Conservation (phyloP, 192 early-diverging fungal species). For the Endogone sp. region DNA sequence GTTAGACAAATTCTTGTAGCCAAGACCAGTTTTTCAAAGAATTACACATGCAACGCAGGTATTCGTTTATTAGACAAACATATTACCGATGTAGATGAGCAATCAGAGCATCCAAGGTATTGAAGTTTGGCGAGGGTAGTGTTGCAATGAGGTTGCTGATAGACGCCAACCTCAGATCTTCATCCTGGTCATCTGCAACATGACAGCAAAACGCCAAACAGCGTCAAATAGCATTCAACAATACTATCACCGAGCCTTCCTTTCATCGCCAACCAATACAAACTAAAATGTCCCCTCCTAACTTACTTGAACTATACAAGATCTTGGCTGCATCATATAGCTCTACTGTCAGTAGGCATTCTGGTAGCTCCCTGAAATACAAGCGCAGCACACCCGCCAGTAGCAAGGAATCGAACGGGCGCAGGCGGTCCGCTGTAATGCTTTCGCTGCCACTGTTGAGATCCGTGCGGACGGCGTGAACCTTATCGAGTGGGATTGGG, state of each 20-base stretch:
- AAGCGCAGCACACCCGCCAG: slow-evolving; percentile 58
- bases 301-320: slow-evolving; percentile 55
- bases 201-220: no score
- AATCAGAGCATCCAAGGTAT: slow-evolving; percentile 37
- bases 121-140: slow-evolving; percentile 39
- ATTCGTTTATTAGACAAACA: neutral
- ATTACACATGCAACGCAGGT: neutral
- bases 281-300: neutral
- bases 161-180: slow-evolving; percentile 29
- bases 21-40: neutral
- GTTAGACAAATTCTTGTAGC: neutral
- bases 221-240: neutral
- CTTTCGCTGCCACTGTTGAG: slow-evolving; percentile 55
- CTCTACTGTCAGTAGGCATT: slow-evolving; percentile 62
- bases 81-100: slow-evolving; percentile 24
- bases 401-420: slow-evolving; percentile 49
- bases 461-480: slow-evolving; percentile 60
- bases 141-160: slow-evolving; percentile 42
- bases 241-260: neutral
- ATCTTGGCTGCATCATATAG: slow-evolving; percentile 65
- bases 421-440: slow-evolving; percentile 50
- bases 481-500: slow-evolving; percentile 45
- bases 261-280: neutral
- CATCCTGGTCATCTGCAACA: slow-evolving; percentile 23
- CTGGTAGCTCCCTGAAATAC: slow-evolving; percentile 71